These are phyloP conservation scores for Triticum turgidum DNA, from an alignment of 176 grass and related monocot species.

Conservation along the genomic window DNA sequence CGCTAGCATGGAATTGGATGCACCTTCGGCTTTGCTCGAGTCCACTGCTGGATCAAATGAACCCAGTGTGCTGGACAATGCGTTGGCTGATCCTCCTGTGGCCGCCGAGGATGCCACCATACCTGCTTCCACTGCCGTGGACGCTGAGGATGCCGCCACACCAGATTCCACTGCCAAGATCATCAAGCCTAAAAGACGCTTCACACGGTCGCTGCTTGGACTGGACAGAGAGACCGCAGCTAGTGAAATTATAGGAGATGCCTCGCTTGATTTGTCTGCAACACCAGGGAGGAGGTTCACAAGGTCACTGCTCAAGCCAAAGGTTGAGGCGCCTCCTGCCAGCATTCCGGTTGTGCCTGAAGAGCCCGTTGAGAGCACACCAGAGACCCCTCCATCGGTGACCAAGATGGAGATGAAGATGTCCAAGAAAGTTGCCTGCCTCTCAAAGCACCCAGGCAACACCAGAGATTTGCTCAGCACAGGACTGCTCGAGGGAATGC, in stretches of 20 bases:
- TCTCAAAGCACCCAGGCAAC: conserved; percentile 48
- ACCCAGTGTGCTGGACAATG: not conserved
- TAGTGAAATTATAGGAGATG: conserved; percentile 20
- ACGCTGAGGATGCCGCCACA: not conserved
- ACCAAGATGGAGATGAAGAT: conserved; percentile 75
- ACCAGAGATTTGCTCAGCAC: conserved; percentile 53
- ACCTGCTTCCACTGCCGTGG: not conserved
- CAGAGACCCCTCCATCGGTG: conserved; percentile 35
- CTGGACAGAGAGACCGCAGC: conserved; percentile 6
- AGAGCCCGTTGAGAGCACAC: conserved; percentile 23
- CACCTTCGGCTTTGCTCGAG: conserved; percentile 3
- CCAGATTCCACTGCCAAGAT: not conserved
- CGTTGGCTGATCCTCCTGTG: not conserved
- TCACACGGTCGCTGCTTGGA: conserved; percentile 45
- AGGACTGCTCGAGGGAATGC: conserved; percentile 46
- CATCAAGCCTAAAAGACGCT: conserved; percentile 32
- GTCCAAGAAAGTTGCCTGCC: conserved; percentile 62
- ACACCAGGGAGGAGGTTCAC: conserved; percentile 45
- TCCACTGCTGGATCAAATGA: not conserved
- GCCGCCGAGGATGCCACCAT: not conserved
- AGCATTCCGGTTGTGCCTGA: conserved; percentile 26
- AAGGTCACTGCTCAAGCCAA: conserved; percentile 49
- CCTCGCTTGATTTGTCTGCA: not conserved
- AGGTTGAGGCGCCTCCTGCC: not conserved
- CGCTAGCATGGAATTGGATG: not conserved